Percentiles rank a stretch among this genome's conserved stretches.
These are phyloP conservation scores for Populus tremula DNA, from an alignment of 345 rosid species.

Conservation along the genomic window DNA sequence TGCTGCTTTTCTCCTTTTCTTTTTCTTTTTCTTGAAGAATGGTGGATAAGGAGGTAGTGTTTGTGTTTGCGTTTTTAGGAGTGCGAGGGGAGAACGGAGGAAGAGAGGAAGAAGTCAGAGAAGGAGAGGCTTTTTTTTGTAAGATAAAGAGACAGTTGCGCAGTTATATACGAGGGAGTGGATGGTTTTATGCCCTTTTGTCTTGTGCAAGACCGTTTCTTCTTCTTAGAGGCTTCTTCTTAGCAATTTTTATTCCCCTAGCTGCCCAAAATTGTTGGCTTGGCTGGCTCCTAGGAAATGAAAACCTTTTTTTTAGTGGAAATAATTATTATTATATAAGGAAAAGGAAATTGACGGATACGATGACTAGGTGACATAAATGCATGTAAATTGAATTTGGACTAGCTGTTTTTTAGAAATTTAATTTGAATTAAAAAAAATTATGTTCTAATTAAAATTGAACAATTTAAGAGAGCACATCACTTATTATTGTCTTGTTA, in stretches of 20 bases:
- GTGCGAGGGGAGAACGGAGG: background rate
- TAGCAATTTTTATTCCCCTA: background rate
- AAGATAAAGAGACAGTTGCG: background rate
- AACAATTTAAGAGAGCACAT: background rate
- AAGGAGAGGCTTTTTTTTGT: background rate
- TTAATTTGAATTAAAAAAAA: background rate
- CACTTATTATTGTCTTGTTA: background rate
- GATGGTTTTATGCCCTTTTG: background rate
- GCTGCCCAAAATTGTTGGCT: background rate
- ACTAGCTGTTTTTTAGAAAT: background rate
- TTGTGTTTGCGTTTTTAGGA: background rate
- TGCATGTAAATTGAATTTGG: background rate
- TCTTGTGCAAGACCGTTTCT: slow-evolving; percentile 19
- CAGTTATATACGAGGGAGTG: slow-evolving; percentile 16
- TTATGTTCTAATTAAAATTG: background rate
- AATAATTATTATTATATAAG: background rate
- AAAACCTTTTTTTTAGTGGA: background rate
- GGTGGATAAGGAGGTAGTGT: background rate
- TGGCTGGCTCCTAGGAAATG: background rate
- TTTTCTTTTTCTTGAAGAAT: background rate
- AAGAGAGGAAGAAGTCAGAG: background rate
- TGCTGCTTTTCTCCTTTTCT: background rate
- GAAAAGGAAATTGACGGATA: background rate
- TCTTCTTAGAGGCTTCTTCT: background rate
- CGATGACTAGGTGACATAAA: background rate